Conservation (phyloP, 768 basidiomycete genomes). For the Suillus variegatus region DNA sequence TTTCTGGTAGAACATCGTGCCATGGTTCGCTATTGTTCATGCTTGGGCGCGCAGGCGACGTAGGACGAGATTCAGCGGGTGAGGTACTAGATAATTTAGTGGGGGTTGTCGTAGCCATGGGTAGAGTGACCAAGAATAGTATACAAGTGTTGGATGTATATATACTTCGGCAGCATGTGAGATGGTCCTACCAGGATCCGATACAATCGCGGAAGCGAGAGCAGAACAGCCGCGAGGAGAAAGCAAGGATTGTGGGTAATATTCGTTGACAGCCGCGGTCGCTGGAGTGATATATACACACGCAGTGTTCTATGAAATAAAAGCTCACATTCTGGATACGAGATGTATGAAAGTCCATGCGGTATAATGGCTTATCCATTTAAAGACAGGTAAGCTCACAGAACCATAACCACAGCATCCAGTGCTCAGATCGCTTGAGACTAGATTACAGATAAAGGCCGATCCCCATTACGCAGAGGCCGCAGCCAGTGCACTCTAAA, state of each 20-base stretch:
- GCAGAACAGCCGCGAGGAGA: neutral
- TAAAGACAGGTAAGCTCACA: neutral
- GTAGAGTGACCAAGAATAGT: no score
- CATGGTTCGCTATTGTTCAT: neutral
- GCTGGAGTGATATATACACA: neutral
- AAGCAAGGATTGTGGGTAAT: neutral
- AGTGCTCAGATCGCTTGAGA: neutral
- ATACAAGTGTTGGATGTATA: neutral
- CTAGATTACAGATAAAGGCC: slow-evolving; percentile 10
- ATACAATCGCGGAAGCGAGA: neutral
- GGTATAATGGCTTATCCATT: neutral
- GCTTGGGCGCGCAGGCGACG: neutral
- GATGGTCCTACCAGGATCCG: neutral
- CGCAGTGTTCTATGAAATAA: neutral
- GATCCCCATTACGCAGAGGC: slow-evolving; percentile 57
- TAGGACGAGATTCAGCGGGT: neutral
- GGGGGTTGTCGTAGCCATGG: neutral
- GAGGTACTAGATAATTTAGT: neutral
- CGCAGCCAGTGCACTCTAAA: slow-evolving; percentile 68
- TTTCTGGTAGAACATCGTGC: neutral
- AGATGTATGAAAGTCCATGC: neutral
- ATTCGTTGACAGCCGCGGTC: neutral
- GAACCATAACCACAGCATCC: neutral
- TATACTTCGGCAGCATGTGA: neutral
- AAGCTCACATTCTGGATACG: neutral